Evolutionary conservation across 306 rosid species (phyloP), one percentile per base, ranked within the genome.

Genomic region (Adenanthera pavonina): DNA sequence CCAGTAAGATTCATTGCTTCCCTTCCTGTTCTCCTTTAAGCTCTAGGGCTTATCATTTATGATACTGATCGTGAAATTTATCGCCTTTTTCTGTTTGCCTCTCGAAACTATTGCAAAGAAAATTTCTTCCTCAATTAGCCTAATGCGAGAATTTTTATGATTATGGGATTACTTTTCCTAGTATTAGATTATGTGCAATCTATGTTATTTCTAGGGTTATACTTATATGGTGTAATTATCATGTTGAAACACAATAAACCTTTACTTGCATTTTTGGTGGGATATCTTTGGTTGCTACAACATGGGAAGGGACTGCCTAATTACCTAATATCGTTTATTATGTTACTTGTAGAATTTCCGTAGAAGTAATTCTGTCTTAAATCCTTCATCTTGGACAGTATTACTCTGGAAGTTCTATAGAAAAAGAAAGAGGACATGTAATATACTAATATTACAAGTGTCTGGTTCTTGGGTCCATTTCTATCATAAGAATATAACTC

Each of bases 41-140:
- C 7, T 81, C 74, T 86, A 87, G 92, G 91, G 88, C 82, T 89
- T 86, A 34, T 85, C 46, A 40, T 84, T 89, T 86, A 34, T 85
- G 54, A 40, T 25, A 5, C 66, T 80, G 13, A 6, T 78, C 56
- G n/a, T 19, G 9, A 44, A 4, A 67, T 59, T 60, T 78, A 20
- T 74, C 75, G 5, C 49, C 53, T 44, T 64, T 8, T 73, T 67
- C 53, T 41, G 41, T 35, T 14, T 62, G 9, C 17, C 44, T 61
- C 62, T 35, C 36, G 46, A 48, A 40, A 40, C 36, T 17, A 19
- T 44, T 19, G 5, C 35, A 11, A 68, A 69, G 40, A 11, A 69
- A 46, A 25, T 11, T 44, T 19, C 11, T 70, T 17, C 40, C 0
- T 46, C 16, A 20, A 25, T 5, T 6, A 51, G 7, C 20, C 6